Evolutionary conservation across 148 eudicot species (phyloP).

Genomic region (Rhododendron molle): DNA sequence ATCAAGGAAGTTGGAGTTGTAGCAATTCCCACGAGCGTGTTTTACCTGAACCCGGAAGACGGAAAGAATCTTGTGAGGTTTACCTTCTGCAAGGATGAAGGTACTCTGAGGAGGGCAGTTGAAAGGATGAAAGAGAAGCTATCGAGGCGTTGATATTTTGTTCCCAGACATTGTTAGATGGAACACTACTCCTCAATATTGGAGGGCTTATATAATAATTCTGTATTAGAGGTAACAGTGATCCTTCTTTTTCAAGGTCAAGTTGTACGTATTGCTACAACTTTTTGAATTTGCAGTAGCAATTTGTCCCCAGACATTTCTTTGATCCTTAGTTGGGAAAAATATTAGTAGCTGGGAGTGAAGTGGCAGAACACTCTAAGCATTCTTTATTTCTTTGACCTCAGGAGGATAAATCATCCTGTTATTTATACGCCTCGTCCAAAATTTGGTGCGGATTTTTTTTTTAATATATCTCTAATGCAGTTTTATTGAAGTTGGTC

Average conservation of each 20-base stretch:
- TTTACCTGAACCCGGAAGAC: conserved; percentile 81
- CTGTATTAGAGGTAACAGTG: neutral
- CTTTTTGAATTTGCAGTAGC: neutral
- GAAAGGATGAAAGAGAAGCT: conserved; percentile 83
- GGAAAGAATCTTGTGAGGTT: conserved; percentile 95
- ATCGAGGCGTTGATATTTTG: neutral
- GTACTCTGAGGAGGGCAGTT: conserved; percentile 68
- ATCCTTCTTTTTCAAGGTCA: neutral
- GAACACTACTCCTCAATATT: neutral
- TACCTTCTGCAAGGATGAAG: conserved; percentile 96
- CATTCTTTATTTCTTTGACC: neutral
- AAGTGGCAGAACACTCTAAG: neutral
- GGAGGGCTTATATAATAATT: neutral
- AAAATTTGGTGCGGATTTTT: too few species aligned
- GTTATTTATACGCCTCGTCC: neutral
- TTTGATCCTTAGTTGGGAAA: neutral
- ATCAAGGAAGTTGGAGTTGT: conserved; percentile 97
- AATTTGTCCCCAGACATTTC: neutral
- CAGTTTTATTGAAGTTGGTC: neutral
- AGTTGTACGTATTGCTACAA: neutral
- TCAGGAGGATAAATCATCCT: neutral
- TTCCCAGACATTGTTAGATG: neutral
- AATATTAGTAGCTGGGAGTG: neutral
- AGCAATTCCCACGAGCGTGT: conserved; percentile 91
- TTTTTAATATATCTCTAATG: too few species aligned